Base-by-base conservation (phyloP, 371 early-diverging fungal genomes). In the Rhizomucor miehei region DNA sequence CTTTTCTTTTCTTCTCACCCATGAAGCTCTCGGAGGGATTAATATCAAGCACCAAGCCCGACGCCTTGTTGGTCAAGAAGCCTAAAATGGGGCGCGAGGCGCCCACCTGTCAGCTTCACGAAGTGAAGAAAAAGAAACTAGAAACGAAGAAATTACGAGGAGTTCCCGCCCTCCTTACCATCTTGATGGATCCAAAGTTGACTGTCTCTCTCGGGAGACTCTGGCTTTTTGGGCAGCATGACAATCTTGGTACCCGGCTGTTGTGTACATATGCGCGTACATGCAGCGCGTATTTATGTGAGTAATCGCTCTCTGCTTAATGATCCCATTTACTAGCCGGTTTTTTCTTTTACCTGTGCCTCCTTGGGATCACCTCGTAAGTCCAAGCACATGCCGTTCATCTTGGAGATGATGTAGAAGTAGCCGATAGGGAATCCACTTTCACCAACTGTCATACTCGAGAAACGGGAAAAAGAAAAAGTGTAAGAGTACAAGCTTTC, bases 121-220 rank as follows among this genome's bases (percentile, higher is more conserved):
- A n/a, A n/a, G n/a, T n/a, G n/a, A n/a, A n/a, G n/a, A n/a, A n/a
- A n/a, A n/a, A n/a, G n/a, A n/a, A n/a, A n/a, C n/a, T n/a, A n/a
- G n/a, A 29, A 29, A 3, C 29, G 29, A 29, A 8, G 8, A 8
- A 29, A 29, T 3, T 29, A 29, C 29, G 29, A 3, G 29, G 29
- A 29, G 8, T 29, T n/a, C n/a, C n/a, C n/a, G n/a, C n/a, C n/a
- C n/a, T n/a, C 2, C 16, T 55, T 53, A 48, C 74, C 74, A 39
- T 62, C 48, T 49, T 73, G 70, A 25, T 73, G 67, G n/a, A 73
- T 70, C 70, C 70, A 73, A 8, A 73, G 66, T 43, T 73, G 74
- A 17, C 52, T 55, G 39, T 73, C 74, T 44, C 70, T 57, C 36
- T 69, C 74, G 38, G 70, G 65, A 39, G 70, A 67, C 37, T 52